A percentile compares a stretch with the other conserved stretches of the same genome.
These are phyloP conservation scores for Laburnicola sp. DNA, from an alignment of 2,329 filamentous ascomycete genomes.

Conservation along the genomic window DNA sequence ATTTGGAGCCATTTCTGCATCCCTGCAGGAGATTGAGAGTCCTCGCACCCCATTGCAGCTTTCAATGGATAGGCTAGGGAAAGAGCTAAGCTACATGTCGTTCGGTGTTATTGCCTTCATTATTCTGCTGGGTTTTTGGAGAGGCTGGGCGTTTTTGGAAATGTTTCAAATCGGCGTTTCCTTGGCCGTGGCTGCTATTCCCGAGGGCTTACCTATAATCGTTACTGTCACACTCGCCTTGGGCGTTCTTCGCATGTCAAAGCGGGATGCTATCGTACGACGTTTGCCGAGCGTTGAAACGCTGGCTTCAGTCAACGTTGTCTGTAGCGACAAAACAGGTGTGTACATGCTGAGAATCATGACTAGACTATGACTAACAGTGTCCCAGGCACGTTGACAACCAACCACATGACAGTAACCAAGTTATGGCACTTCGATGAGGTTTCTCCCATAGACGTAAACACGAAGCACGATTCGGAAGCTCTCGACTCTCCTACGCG, in stretches of 20 bases:
- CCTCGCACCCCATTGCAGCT: conserved; percentile 90
- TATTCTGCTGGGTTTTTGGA: conserved; percentile 83
- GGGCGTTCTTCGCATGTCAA: conserved; percentile 95
- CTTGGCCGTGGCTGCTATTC: conserved; percentile 92
- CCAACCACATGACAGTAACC: conserved; percentile 97
- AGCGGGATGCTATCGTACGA: conserved; percentile 90
- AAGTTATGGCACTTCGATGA: conserved; percentile 94
- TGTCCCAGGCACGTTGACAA: conserved; percentile 76
- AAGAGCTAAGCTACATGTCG: conserved; percentile 94
- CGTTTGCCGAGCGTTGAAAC: conserved; percentile 97
- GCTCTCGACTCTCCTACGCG: conserved; percentile 73
- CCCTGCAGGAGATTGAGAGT: conserved; percentile 91
- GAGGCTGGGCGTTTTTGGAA: conserved; percentile 86
- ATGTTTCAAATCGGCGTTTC: conserved; percentile 98
- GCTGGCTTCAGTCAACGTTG: conserved; percentile 97
- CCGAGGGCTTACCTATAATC: conserved; percentile 94
- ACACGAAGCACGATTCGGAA: conserved; percentile 55
- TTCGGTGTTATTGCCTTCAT: conserved; percentile 94
- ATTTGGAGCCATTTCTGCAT: conserved; percentile 94
- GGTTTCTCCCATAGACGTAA: conserved; percentile 59
- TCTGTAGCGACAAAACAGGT: conserved; percentile 97
- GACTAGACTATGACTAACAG: conserved; percentile 4
- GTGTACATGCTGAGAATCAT: conserved; percentile 14
- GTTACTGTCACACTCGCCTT: conserved; percentile 95
- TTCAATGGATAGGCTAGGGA: conserved; percentile 96